Conservation (phyloP, 2,329 filamentous ascomycete genomes). For the Colletotrichum lentis region DNA sequence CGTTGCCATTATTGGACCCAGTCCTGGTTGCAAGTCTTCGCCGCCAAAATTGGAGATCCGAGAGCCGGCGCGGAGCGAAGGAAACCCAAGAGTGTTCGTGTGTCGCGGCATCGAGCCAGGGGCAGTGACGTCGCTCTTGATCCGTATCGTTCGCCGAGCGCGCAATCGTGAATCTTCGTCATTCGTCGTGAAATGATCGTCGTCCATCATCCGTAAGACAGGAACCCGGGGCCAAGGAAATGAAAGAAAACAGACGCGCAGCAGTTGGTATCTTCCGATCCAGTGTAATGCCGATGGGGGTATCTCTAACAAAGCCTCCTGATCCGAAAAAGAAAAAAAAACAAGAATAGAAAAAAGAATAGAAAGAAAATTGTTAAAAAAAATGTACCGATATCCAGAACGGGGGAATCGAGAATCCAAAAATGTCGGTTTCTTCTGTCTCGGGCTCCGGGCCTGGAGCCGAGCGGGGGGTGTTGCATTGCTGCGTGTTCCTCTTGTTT, state of each 20-base stretch:
- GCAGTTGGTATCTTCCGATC: conserved; percentile 43
- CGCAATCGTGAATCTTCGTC: conserved; percentile 49
- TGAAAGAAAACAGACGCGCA: conserved; percentile 52
- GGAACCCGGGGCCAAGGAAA: conserved; percentile 50
- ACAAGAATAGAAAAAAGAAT: conserved; percentile 45
- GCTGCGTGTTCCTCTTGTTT: conserved; percentile 70
- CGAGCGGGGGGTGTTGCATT: conserved; percentile 63
- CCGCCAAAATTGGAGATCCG: conserved; percentile 38
- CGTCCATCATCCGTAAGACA: conserved; percentile 58
- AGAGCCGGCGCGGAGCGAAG: conserved; percentile 37
- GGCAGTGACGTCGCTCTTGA: conserved; percentile 40
- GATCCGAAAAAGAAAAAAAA: conserved; percentile 48
- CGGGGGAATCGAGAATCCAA: conserved; percentile 54
- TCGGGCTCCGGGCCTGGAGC: conserved; percentile 52
- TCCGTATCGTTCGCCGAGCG: conserved; percentile 43
- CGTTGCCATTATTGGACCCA: conserved; percentile 43
- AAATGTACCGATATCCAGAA: conserved; percentile 43
- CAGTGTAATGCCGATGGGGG: conserved; percentile 46
- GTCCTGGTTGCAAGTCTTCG: conserved; percentile 41
- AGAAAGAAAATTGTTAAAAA: too few relatives aligned
- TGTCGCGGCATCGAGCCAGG: conserved; percentile 48
- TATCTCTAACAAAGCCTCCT: conserved; percentile 54
- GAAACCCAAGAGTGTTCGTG: conserved; percentile 30
- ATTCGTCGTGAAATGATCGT: conserved; percentile 54
- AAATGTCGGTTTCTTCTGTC: conserved; percentile 52